Percentiles rank a stretch among this genome's conserved stretches.
phyloP scores from a whole-genome alignment of 805 yeast genomes.

The Yarrowia alimentaria region DNA sequence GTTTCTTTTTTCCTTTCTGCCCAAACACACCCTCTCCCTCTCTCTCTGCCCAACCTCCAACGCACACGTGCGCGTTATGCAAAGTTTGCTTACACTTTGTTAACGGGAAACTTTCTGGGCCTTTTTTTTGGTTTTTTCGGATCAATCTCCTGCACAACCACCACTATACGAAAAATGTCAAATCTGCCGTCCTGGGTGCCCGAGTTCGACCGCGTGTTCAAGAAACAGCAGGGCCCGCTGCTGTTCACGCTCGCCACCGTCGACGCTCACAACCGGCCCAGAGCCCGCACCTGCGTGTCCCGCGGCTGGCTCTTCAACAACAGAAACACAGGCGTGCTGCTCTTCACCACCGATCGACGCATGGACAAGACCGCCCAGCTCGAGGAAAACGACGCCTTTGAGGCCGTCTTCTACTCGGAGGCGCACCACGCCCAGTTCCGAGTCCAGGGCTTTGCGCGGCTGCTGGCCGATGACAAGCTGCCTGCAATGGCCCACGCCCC shows the following conservation, averaged over 20 bases:
- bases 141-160: conserved; percentile 26
- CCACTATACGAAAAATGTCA: background rate
- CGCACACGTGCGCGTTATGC: conserved; percentile 10
- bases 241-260: conserved; percentile 70
- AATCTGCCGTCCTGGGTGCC: conserved; percentile 76
- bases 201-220: conserved; percentile 46
- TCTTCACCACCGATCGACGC: conserved; percentile 71
- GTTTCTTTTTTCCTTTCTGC: too few species aligned
- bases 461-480: conserved; percentile 40
- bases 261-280: conserved; percentile 49
- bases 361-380: conserved; percentile 59
- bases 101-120: background rate
- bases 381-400: conserved; percentile 51
- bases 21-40: too few species aligned
- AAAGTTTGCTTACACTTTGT: conserved; percentile 5
- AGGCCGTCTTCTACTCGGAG: conserved; percentile 73
- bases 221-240: conserved; percentile 54
- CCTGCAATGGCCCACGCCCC: conserved; percentile 31
- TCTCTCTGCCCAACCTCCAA: too few species aligned
- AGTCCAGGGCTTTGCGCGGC: conserved; percentile 62
- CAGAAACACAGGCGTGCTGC: conserved; percentile 60
- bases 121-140: conserved; percentile 25
- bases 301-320: conserved; percentile 77
- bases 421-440: conserved; percentile 66
- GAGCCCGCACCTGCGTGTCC: conserved; percentile 65